phyloP scores from a whole-genome alignment of 345 rosid species.

The Erucastrum elatum region DNA sequence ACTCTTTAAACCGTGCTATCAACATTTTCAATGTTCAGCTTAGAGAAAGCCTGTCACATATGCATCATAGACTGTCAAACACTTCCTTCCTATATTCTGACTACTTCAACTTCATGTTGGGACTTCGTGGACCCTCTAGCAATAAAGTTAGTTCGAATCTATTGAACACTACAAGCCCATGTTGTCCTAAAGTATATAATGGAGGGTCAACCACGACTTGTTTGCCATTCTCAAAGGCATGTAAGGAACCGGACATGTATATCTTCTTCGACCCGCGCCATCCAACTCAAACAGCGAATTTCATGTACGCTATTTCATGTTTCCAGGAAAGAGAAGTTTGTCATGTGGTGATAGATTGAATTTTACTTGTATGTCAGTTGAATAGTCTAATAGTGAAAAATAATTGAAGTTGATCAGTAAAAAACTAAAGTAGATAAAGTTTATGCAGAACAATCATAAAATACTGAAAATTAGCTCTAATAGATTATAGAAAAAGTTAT shows the following conservation, averaged over 20 bases:
- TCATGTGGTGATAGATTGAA: background rate
- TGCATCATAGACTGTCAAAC: background rate
- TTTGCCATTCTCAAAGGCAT: background rate
- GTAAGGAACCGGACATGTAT: slow-evolving; percentile 4
- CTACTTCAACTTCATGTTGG: slow-evolving; percentile 34
- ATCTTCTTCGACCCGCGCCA: slow-evolving; percentile 28
- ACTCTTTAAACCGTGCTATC: slow-evolving; percentile 2
- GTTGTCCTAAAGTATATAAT: slow-evolving; percentile 35
- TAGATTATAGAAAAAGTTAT: no score
- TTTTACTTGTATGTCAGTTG: background rate
- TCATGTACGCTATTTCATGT: slow-evolving; percentile 10
- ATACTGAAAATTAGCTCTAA: background rate
- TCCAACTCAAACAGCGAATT: slow-evolving; percentile 32
- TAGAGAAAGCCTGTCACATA: background rate
- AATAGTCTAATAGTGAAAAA: background rate
- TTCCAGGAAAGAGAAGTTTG: slow-evolving; percentile 15
- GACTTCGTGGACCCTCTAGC: slow-evolving; percentile 8
- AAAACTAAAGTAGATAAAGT: background rate
- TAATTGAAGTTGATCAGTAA: background rate
- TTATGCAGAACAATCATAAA: background rate
- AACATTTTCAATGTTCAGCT: slow-evolving; percentile 20
- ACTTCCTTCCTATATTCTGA: slow-evolving; percentile 27
- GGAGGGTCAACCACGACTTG: slow-evolving; percentile 21
- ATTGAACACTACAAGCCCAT: slow-evolving; percentile 28
- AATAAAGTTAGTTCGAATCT: slow-evolving; percentile 19